Evolutionary conservation across 805 yeast genomes (phyloP).

Genomic region (Spathaspora sp.): DNA sequence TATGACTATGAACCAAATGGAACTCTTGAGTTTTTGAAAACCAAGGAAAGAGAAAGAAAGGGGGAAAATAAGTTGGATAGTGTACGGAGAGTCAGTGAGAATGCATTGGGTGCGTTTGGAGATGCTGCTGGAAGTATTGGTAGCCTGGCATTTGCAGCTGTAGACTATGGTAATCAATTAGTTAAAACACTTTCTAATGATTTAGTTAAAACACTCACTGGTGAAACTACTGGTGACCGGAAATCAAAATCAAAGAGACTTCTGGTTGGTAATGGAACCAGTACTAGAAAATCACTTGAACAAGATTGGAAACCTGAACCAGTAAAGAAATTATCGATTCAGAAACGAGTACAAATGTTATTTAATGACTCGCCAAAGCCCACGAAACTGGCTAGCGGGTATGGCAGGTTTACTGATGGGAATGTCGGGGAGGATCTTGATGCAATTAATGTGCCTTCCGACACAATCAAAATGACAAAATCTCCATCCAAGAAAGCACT

Average conservation of each 20-base stretch:
- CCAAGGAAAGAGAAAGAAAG: constrained; percentile 15
- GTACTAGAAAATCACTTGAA: neutral
- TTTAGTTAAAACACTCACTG: neutral
- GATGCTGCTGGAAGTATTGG: neutral
- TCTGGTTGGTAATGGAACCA: neutral
- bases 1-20: constrained; percentile 14
- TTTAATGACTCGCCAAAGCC: constrained; percentile 44
- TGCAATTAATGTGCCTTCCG: constrained; percentile 21
- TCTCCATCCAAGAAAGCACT: constrained; percentile 5
- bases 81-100: neutral
- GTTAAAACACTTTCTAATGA: too few species aligned
- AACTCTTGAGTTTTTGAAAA: constrained; percentile 34
- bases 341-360: constrained; percentile 51
- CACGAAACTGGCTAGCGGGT: constrained; percentile 69
- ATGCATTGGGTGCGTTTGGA: neutral
- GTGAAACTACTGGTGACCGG: neutral
- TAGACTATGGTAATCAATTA: too few species aligned
- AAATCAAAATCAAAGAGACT: neutral
- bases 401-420: constrained; percentile 67
- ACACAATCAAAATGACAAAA: neutral
- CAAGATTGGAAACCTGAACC: constrained; percentile 4
- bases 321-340: constrained; percentile 38
- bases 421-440: constrained; percentile 31
- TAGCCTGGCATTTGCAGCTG: neutral
- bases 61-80: neutral